phyloP scores from a whole-genome alignment of 1,284 basidiomycete species.

The Papiliotrema laurentii region DNA sequence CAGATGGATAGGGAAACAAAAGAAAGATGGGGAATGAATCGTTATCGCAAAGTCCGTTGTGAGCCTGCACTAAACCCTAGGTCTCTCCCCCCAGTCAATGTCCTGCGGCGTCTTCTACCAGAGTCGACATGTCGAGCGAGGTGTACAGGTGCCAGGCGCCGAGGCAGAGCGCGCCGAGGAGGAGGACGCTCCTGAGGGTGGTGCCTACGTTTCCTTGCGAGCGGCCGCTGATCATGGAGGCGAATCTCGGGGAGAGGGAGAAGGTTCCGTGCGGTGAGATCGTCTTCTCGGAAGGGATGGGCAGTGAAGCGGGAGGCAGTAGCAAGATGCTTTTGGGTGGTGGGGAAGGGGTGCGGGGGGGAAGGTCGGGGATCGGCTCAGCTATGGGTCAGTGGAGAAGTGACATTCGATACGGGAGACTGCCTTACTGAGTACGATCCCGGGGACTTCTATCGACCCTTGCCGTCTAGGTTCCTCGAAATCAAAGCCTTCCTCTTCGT shows the following conservation, averaged over 20 bases:
- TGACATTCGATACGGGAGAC: too few relatives aligned
- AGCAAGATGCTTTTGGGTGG: slow-evolving; percentile 20
- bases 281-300: slow-evolving; percentile 2
- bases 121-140: background rate
- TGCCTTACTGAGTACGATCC: slow-evolving; percentile 19
- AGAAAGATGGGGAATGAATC: too few relatives aligned
- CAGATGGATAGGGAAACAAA: too few relatives aligned
- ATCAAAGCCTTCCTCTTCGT: background rate
- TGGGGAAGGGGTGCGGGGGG: slow-evolving; percentile 10
- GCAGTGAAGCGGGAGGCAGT: slow-evolving; percentile 12
- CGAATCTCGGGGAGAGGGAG: slow-evolving; percentile 2
- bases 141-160: slow-evolving; percentile 6
- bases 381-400: slow-evolving; percentile 8
- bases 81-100: too few relatives aligned
- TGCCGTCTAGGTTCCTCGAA: slow-evolving; percentile 3
- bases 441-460: slow-evolving; percentile 14
- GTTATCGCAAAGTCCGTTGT: too few relatives aligned
- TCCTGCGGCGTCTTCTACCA: slow-evolving; percentile 1
- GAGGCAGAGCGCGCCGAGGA: slow-evolving; percentile 9
- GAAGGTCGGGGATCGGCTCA: slow-evolving; percentile 9
- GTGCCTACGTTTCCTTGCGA: background rate
- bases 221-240: background rate
- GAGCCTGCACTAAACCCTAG: too few relatives aligned
- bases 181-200: slow-evolving; percentile 5
- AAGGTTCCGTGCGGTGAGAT: background rate